These are phyloP conservation scores for Ramalina peruviana DNA, from an alignment of 495 filamentous ascomycete genomes.

Conservation along the genomic window DNA sequence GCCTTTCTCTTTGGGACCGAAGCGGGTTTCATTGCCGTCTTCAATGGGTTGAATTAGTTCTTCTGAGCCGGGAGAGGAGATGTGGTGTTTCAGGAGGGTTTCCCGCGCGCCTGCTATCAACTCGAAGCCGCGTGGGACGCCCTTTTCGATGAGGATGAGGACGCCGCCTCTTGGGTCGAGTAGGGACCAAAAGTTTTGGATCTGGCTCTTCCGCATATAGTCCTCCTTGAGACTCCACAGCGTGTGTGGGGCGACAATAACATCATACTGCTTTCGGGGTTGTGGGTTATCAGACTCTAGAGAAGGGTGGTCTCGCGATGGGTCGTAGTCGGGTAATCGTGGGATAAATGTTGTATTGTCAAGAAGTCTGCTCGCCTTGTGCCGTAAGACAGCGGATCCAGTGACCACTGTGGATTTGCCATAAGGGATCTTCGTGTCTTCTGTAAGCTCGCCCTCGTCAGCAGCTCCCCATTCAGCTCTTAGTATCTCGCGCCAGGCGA, in stretches of 20 bases:
- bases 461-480: constrained; percentile 65
- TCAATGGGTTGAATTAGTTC: constrained; percentile 29
- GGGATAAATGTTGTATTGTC: constrained; percentile 87
- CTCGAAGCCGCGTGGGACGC: constrained; percentile 81
- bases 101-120: constrained; percentile 71
- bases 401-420: constrained; percentile 50
- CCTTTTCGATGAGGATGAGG: constrained; percentile 82
- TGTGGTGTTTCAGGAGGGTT: constrained; percentile 59
- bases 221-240: constrained; percentile 60
- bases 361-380: constrained; percentile 61
- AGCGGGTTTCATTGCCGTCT: constrained; percentile 21
- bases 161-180: constrained; percentile 76
- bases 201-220: constrained; percentile 55
- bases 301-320: constrained; percentile 36
- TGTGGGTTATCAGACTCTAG: constrained; percentile 28
- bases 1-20: constrained; percentile 50
- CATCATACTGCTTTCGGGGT: constrained; percentile 67
- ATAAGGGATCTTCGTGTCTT: constrained; percentile 29
- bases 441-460: constrained; percentile 30
- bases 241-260: constrained; percentile 79
- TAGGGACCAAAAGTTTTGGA: constrained; percentile 81
- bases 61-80: constrained; percentile 48
- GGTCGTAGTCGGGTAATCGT: constrained; percentile 81
- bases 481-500: constrained; percentile 75
- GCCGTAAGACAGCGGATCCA: constrained; percentile 51